Base-by-base conservation (phyloP, 2,329 filamentous ascomycete species). In the Penicillium sp. region DNA sequence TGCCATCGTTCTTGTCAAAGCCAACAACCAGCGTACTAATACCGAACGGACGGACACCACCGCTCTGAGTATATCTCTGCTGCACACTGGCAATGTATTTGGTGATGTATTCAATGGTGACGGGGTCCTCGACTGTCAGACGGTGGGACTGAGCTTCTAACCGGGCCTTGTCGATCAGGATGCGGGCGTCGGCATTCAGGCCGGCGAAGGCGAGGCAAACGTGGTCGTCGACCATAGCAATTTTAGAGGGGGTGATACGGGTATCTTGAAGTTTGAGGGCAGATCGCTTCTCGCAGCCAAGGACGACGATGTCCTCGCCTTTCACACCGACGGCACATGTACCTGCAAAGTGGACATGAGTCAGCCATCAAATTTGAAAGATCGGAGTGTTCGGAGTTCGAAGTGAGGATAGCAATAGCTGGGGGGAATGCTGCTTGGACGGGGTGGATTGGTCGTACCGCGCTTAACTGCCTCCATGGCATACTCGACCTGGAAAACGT, bases 401-500 rank as follows among this genome's bases (percentile, higher is more conserved):
- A 19, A 14, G 16, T 5, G 10, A 28, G 24, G 10, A 5, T n/a
- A 21, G 16, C 10, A n/a, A 28, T 11, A 31, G 28, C 11, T 31
- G 16, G 14, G 24, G 16, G 21, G 19, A 31, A 33, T n/a, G 21
- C 14, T 31, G 16, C 54, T 63, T 58, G 59, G 44, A 53, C 39
- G 29, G 50, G 34, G 45, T 49, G 52, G 52, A 48, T 39, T 54
- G 45, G n/a, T 55, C 61, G 52, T 80, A 94, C 93, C 94, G 91
- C 94, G 82, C 84, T 99, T 99, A 66, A 99, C 94, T 65, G 94
- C 94, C 81, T 99, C 94, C 66, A 96, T 89, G 52, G 94, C 94
- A 85, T 99, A 99, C 84, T 99, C 94, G 71, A 99, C 94, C 79
- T 99, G 94, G 81, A 99, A 99, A 70, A 99, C 94, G 82, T 99